Conservation (phyloP, 257 asterid species). For the Solanum appendiculatum region DNA sequence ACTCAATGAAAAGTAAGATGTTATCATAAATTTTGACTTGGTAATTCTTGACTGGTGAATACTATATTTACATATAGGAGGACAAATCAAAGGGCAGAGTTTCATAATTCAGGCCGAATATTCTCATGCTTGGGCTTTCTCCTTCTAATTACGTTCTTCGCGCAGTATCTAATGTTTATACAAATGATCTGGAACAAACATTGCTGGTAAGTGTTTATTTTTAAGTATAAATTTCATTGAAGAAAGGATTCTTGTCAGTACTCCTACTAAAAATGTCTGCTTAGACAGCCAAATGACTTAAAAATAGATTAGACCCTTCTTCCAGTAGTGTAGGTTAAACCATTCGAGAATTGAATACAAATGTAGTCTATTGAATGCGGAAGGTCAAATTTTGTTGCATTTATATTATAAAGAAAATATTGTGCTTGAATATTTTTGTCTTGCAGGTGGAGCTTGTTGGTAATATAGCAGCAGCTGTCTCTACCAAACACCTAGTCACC, state of each 20-base stretch:
- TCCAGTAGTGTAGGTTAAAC: neutral
- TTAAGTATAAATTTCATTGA: neutral
- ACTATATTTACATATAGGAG: too few species aligned
- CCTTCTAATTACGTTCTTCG: constrained; percentile 66
- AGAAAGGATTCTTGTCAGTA: neutral
- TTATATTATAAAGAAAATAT: too few species aligned
- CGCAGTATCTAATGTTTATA: constrained; percentile 57
- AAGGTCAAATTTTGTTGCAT: too few species aligned
- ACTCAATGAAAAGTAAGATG: neutral
- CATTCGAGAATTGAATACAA: neutral
- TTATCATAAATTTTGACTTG: neutral
- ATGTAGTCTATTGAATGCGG: too few species aligned
- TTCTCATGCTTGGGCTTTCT: constrained; percentile 73
- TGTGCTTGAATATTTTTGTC: too few species aligned
- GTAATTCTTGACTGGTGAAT: neutral
- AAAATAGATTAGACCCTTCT: neutral
- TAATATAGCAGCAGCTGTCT: too few species aligned
- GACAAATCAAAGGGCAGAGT: constrained; percentile 51
- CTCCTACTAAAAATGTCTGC: neutral
- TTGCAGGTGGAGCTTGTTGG: too few species aligned
- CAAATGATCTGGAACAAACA: constrained; percentile 92
- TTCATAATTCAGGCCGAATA: constrained; percentile 53
- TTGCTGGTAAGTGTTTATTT: constrained; percentile 53
- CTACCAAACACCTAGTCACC: too few species aligned
- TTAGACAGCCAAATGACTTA: neutral